These are phyloP conservation scores for Dioscorea cayenensis DNA, from an alignment of 116 monocot species.

Conservation along the genomic window DNA sequence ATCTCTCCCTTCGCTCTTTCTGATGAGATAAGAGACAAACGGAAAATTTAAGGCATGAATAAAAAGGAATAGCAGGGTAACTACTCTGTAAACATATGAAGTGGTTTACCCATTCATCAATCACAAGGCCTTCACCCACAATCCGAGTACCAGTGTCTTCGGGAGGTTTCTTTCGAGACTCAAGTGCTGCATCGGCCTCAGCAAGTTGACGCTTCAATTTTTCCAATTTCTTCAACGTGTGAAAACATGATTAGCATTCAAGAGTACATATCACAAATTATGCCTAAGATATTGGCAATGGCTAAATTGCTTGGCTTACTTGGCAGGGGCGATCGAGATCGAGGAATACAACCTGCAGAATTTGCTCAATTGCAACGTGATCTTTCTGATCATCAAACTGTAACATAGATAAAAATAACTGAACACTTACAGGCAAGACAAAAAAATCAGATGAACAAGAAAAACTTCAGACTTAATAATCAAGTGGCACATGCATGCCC, in stretches of 20 bases:
- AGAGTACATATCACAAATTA: too few species aligned
- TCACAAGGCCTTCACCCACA: slow-evolving; percentile 89
- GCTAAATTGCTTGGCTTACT: slow-evolving; percentile 25
- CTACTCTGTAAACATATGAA: not conserved
- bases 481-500: not conserved
- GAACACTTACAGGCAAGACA: not conserved
- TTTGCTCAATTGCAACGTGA: slow-evolving; percentile 73
- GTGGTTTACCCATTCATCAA: slow-evolving; percentile 81
- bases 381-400: slow-evolving; percentile 99
- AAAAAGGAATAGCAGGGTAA: not conserved
- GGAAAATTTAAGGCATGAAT: not conserved
- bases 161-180: slow-evolving; percentile 69
- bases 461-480: not conserved
- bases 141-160: slow-evolving; percentile 57
- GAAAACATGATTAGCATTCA: not conserved
- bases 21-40: slow-evolving; percentile 2
- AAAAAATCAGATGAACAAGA: not conserved
- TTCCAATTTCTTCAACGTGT: slow-evolving; percentile 63
- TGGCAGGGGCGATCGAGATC: slow-evolving; percentile 43
- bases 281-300: too few species aligned
- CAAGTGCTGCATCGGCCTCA: slow-evolving; percentile 79
- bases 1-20: slow-evolving; percentile 96
- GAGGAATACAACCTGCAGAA: slow-evolving; percentile 83
- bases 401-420: not conserved
- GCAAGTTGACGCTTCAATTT: slow-evolving; percentile 73